phyloP scores from a whole-genome alignment of 1,284 basidiomycete genomes.

The Malassezia pachydermatis region DNA sequence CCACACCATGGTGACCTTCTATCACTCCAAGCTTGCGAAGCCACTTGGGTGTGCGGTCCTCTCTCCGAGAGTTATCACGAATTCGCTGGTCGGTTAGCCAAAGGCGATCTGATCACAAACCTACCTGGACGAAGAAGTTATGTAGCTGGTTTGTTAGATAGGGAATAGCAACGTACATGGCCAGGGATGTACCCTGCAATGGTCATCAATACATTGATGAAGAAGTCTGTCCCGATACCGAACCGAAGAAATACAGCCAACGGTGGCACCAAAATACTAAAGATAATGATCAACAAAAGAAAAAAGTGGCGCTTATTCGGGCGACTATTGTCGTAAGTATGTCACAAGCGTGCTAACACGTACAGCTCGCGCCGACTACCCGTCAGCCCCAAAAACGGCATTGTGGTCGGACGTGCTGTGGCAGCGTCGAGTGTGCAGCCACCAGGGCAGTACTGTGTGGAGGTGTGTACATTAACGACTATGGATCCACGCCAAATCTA shows the following conservation, averaged over 20 bases:
- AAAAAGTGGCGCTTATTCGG: conserved; percentile 35
- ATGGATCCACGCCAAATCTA: background rate
- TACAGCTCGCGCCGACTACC: conserved; percentile 17
- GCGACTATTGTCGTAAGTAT: conserved; percentile 1
- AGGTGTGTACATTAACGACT: conserved; percentile 3
- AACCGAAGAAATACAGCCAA: conserved; percentile 81
- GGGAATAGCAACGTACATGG: conserved; percentile 51
- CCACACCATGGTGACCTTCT: background rate
- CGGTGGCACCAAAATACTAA: conserved; percentile 41
- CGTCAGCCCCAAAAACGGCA: conserved; percentile 17
- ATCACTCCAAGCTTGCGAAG: conserved; percentile 7
- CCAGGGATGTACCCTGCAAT: conserved; percentile 58
- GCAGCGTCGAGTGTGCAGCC: background rate
- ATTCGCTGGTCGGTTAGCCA: conserved; percentile 6
- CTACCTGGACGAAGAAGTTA: conserved; percentile 17
- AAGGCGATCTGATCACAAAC: background rate
- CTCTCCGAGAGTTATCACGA: conserved; percentile 7
- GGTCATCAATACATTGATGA: conserved; percentile 78
- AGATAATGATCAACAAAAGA: conserved; percentile 28
- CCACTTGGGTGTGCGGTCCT: conserved; percentile 12
- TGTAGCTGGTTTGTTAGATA: conserved; percentile 7
- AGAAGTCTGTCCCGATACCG: conserved; percentile 83
- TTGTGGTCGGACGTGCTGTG: background rate
- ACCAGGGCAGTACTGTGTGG: background rate
- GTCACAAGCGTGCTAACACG: background rate